Base-by-base conservation (phyloP, 495 filamentous ascomycete species). In the Xylaria grammica region DNA sequence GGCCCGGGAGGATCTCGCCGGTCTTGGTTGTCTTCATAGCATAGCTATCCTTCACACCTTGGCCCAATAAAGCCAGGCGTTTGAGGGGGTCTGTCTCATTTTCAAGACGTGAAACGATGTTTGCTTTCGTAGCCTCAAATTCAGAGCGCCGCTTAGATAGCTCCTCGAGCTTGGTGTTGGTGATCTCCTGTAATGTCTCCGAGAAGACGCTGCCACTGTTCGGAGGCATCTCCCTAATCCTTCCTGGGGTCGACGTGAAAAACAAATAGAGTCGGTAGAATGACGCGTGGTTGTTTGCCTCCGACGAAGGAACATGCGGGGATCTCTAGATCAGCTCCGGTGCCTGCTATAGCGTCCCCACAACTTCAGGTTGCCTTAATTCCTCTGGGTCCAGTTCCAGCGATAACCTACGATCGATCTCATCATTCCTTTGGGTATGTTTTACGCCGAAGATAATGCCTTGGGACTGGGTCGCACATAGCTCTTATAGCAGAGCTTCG, bases 181-280 rank as follows among this genome's bases (percentile, higher is more conserved):
- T 91, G 74, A 91, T 89, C 10, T 85, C 85, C 64, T 85, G 83
- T 19, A 91, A 79, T 17, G 87, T 88, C 69, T 87, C 81, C 8
- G 87, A 87, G 62, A 89, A 79, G 56, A 79, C 74, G 36, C 69
- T 71, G 29, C 69, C 66, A 46, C 42, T 15, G 26, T 48, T 59
- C 27, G 27, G 34, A 22, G 42, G 11, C 56, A 59, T 59, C 42
- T 48, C 48, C 11, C 7, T 26, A 9, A 3, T 42, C 7, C 24
- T 15, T 58, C 11, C 20, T 10, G 24, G 6, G 10, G 26, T 40
- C 4, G n/a, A 6, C 4, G 53, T 9, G 5, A 5, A 24, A 30
- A 30, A 20, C 0, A 53, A 13, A n/a, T 42, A 55, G 52, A 38
- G 19, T 26, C 36, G 17, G 45, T n/a, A n/a, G n/a, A n/a, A n/a